Evolutionary conservation across 176 grass and related monocot species (phyloP).

Genomic region (maize (Zea mays)): Zm-B73-REFERENCE-NAM-5.0 NC_050099.1:17934501-17935000

Average conservation of each 20-base stretch:
- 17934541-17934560: background rate
- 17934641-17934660: no score
- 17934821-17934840: background rate
- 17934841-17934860: background rate
- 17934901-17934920: background rate
- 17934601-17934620: background rate
- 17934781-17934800: no score
- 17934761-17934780: no score
- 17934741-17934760: no score
- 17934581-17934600: background rate
- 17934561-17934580: background rate
- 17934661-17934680: no score
- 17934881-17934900: background rate
- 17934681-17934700: no score
- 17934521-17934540: background rate
- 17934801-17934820: no score
- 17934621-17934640: no score
- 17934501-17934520: background rate
- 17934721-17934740: no score
- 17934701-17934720: no score
- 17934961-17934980: background rate
- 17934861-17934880: background rate
- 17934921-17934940: background rate
- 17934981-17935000: background rate
- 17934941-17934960: background rate